Evolutionary conservation across 129 eudicot species (phyloP).

Genomic region (Tagetes erecta): DNA sequence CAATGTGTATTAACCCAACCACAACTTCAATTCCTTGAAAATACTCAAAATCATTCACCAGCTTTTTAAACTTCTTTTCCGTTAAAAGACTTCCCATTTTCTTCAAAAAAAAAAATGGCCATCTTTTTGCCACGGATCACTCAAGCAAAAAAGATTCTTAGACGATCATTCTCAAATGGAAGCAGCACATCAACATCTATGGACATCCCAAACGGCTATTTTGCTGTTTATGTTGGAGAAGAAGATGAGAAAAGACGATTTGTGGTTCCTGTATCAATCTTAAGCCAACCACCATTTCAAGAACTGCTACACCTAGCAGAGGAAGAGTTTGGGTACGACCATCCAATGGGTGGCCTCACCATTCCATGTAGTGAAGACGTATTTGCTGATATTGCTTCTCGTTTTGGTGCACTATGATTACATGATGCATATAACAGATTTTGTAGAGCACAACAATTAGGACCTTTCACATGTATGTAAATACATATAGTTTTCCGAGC

Average conservation of each 20-base stretch:
- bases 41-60: neutral
- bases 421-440: too few relatives aligned
- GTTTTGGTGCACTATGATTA: neutral
- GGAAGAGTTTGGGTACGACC: neutral
- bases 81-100: neutral
- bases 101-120: neutral
- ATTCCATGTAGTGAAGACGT: too few relatives aligned
- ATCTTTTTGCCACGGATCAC: neutral
- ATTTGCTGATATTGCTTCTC: neutral
- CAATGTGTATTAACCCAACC: neutral
- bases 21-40: neutral
- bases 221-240: neutral
- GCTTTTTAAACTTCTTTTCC: neutral
- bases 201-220: neutral
- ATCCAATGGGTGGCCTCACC: too few relatives aligned
- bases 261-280: neutral
- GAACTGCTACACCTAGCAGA: neutral
- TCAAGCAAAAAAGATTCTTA: neutral
- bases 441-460: too few relatives aligned
- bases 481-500: too few relatives aligned
- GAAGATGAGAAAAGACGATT: neutral
- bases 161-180: neutral
- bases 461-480: too few relatives aligned
- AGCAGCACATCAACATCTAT: neutral
- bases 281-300: neutral